Evolutionary conservation across 2,329 filamentous ascomycete genomes (phyloP).

Genomic region (Pseudohalonectria lignicola): DNA sequence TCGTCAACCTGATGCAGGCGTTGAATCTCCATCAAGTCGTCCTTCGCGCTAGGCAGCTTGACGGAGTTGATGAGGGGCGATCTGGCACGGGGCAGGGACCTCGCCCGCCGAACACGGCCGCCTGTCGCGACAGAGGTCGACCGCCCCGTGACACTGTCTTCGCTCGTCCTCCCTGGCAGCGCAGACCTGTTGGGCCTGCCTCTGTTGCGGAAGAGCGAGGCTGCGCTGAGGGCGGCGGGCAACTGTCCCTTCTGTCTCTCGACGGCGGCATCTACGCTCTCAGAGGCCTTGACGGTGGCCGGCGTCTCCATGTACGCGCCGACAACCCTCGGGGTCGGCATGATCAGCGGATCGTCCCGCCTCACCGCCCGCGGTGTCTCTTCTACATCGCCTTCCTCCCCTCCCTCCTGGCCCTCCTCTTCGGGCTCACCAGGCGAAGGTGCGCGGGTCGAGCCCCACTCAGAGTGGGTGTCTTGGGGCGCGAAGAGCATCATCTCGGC

Average conservation of each 20-base stretch:
- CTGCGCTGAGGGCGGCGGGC: background rate
- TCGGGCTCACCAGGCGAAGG: conserved; percentile 21
- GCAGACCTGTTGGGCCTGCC: background rate
- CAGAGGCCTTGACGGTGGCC: conserved; percentile 29
- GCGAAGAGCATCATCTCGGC: conserved; percentile 47
- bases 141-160: conserved; percentile 1
- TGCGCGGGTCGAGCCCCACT: conserved; percentile 40
- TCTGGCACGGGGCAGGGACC: conserved; percentile 30
- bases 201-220: background rate
- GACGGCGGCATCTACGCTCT: conserved; percentile 3
- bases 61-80: conserved; percentile 41
- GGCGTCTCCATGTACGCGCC: conserved; percentile 49
- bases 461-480: conserved; percentile 40
- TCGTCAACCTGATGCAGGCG: conserved; percentile 43
- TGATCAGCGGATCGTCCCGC: conserved; percentile 28
- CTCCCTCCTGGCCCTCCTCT: conserved; percentile 22
- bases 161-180: background rate
- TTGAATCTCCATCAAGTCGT: conserved; percentile 43
- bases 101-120: conserved; percentile 16
- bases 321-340: conserved; percentile 41
- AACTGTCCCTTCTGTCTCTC: background rate
- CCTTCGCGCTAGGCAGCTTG: conserved; percentile 40
- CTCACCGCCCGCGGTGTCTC: conserved; percentile 36
- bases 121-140: conserved; percentile 9
- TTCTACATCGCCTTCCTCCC: conserved; percentile 21